phyloP scores from a whole-genome alignment of 2,329 filamentous ascomycete species.

The Escovopsis weberi region DNA sequence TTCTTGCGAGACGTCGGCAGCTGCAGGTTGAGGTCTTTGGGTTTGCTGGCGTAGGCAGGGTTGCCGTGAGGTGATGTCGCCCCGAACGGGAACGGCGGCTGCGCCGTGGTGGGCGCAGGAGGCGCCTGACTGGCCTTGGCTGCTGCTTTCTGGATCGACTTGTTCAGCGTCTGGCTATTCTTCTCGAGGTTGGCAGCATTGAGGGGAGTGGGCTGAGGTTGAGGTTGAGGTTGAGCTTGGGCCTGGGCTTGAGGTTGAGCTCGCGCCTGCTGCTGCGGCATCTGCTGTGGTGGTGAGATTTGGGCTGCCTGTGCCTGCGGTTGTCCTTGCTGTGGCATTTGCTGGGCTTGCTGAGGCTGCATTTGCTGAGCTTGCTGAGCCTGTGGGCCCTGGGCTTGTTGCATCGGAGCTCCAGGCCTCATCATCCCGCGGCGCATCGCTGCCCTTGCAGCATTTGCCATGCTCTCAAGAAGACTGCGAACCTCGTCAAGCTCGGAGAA shows the following conservation, averaged over 20 bases:
- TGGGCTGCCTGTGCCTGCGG: conserved; percentile 13
- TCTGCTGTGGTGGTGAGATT: conserved; percentile 11
- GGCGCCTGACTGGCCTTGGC: conserved; percentile 36
- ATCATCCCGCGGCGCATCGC: conserved; percentile 13
- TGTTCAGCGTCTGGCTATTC: conserved; percentile 32
- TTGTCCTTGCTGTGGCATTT: conserved; percentile 10
- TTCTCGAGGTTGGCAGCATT: conserved; percentile 37
- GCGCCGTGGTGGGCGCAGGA: conserved; percentile 40
- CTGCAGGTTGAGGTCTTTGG: conserved; percentile 39
- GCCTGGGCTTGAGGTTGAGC: conserved; percentile 11
- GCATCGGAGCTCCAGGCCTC: conserved; percentile 9
- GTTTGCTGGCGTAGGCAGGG: conserved; percentile 38
- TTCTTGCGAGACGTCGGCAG: conserved; percentile 45
- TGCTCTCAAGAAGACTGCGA: conserved; percentile 32
- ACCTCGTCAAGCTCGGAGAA: conserved; percentile 35
- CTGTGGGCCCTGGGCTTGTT: conserved; percentile 8
- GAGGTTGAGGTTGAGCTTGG: conserved; percentile 10
- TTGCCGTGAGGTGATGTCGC: conserved; percentile 44
- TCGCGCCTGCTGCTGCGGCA: conserved; percentile 11
- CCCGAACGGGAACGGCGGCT: conserved; percentile 42
- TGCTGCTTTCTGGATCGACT: conserved; percentile 26
- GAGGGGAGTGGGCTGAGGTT: conserved; percentile 18
- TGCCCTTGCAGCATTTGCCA: conserved; percentile 36
- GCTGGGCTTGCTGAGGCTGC: conserved; percentile 9
- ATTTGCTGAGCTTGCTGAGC: background rate